Evolutionary conservation across 192 early-diverging fungal genomes (phyloP).

Genomic region (Podila horticola): DNA sequence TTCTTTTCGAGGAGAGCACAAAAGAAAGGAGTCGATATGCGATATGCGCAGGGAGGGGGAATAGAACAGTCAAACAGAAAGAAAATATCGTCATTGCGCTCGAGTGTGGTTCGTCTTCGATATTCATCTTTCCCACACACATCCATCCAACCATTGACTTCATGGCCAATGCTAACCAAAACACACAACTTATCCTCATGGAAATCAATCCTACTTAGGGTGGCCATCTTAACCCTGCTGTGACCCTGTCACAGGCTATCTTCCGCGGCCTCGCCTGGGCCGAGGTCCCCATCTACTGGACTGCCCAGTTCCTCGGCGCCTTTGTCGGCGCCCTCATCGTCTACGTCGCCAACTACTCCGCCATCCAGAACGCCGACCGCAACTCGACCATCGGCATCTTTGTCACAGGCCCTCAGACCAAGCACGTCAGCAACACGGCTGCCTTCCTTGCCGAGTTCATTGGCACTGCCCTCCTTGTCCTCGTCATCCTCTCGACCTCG

Average conservation of each 20-base stretch:
- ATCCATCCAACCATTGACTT: no score
- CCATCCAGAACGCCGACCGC: conserved; percentile 62
- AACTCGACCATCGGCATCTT: conserved; percentile 39
- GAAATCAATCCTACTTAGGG: conserved; percentile 54
- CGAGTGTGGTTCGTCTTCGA: no score
- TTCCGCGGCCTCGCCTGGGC: conserved; percentile 76
- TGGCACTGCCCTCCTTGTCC: conserved; percentile 72
- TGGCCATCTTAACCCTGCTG: conserved; percentile 83
- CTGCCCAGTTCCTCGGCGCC: conserved; percentile 76
- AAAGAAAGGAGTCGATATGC: no score
- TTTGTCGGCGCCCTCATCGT: conserved; percentile 77
- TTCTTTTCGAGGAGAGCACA: no score
- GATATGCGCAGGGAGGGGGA: no score
- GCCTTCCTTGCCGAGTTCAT: conserved; percentile 73
- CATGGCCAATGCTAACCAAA: no score
- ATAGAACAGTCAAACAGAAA: no score
- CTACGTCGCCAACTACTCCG: conserved; percentile 69
- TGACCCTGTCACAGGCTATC: conserved; percentile 71
- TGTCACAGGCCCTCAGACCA: conserved; percentile 33
- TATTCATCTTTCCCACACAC: no score
- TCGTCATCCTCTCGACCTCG: conserved; percentile 65
- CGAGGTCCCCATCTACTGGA: conserved; percentile 72
- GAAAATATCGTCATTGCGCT: no score
- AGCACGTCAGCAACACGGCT: conserved; percentile 59
- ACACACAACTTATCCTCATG: not conserved